Evolutionary conservation across 306 rosid genomes (phyloP).

Genomic region (Casuarina equisetifolia): DNA sequence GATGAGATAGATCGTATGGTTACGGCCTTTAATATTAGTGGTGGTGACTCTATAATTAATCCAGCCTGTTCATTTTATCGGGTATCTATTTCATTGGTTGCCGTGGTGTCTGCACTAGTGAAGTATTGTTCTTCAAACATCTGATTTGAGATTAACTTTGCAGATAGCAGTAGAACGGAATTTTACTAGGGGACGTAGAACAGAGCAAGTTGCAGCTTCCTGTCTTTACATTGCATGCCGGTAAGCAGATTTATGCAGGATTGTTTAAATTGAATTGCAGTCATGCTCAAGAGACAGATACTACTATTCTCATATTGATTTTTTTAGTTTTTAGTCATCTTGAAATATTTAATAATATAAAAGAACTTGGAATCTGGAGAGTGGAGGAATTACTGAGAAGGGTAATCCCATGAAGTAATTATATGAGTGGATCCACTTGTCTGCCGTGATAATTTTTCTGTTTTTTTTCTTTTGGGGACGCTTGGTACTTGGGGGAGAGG

Average conservation of each 20-base stretch:
- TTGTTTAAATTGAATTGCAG: not conserved
- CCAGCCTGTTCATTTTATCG: conserved; percentile 28
- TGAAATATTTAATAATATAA: not conserved
- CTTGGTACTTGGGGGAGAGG: not conserved
- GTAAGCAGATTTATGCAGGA: conserved; percentile 32
- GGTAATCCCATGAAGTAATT: not conserved
- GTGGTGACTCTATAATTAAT: conserved; percentile 23
- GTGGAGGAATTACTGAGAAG: not conserved
- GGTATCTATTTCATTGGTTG: conserved; percentile 6
- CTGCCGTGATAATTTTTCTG: not conserved
- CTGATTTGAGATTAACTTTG: conserved; percentile 23
- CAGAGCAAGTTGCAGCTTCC: conserved; percentile 73
- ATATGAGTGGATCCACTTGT: not conserved
- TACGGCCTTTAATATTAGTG: conserved; percentile 17
- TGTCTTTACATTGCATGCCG: conserved; percentile 87
- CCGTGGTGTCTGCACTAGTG: not conserved
- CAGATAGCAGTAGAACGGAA: conserved; percentile 72
- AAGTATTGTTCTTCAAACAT: conserved; percentile 15
- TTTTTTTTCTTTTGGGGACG: not conserved
- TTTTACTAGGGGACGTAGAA: conserved; percentile 75
- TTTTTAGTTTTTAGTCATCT: not conserved
- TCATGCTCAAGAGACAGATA: not conserved
- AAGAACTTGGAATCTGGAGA: not conserved
- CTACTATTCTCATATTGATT: not conserved
- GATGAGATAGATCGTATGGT: conserved; percentile 25